Evolutionary conservation across 257 asterid species (phyloP).

Genomic region (Rhazya stricta): DNA sequence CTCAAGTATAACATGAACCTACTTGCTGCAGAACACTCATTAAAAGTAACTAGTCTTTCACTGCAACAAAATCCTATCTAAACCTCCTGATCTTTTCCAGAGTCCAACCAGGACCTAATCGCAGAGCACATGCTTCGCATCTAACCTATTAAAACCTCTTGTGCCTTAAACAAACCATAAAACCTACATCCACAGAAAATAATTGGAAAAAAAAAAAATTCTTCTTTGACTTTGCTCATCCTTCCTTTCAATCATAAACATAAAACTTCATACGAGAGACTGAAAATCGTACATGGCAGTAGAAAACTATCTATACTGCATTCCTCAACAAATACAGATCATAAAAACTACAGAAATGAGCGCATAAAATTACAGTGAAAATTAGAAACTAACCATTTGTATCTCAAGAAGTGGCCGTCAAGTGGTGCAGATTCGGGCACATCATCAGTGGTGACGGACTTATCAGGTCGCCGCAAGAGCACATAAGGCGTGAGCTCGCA

Average conservation of each 20-base stretch:
- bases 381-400: slow-evolving; percentile 57
- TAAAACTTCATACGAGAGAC: background rate
- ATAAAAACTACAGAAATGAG: background rate
- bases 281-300: background rate
- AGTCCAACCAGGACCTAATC: background rate
- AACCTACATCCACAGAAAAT: background rate
- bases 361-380: background rate
- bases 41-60: background rate
- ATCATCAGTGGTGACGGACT: slow-evolving; percentile 58
- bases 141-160: background rate
- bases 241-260: background rate
- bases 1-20: background rate
- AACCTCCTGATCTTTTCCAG: background rate
- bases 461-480: slow-evolving; percentile 60
- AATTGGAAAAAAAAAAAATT: background rate
- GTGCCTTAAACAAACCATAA: background rate
- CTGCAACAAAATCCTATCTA: background rate
- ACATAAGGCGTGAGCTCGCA: slow-evolving; percentile 92
- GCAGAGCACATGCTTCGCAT: background rate
- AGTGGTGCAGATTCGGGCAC: slow-evolving; percentile 65
- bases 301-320: background rate
- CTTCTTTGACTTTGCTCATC: background rate
- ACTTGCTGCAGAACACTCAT: background rate
- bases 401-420: slow-evolving; percentile 69
- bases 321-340: background rate